Evolutionary conservation across 1,139 yeast genomes (phyloP).

Genomic region (Taiozyma sp.): DNA sequence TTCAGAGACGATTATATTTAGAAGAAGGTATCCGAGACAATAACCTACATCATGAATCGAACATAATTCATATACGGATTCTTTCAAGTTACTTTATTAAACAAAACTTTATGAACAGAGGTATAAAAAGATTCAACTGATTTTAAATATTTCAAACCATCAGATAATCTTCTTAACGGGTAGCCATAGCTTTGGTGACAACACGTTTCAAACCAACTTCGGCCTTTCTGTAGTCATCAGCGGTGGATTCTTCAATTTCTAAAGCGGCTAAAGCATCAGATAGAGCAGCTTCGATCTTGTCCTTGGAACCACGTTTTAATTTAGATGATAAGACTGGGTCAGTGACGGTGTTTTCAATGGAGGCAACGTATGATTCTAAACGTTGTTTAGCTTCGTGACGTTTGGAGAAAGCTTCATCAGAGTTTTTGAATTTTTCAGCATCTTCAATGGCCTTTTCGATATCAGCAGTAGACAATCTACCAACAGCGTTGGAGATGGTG

Average conservation of each 20-base stretch:
- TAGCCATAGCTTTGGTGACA: slow-evolving; percentile 98
- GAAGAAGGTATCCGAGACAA: no score
- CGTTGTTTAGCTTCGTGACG: slow-evolving; percentile 99
- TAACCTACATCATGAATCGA: not conserved
- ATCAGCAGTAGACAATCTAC: slow-evolving; percentile 96
- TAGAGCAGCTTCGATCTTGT: slow-evolving; percentile 96
- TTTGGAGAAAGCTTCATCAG: slow-evolving; percentile 99
- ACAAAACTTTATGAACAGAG: slow-evolving; percentile 9
- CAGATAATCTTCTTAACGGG: slow-evolving; percentile 59
- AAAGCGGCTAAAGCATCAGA: slow-evolving; percentile 98
- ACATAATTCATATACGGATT: not conserved
- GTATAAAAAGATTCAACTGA: not conserved
- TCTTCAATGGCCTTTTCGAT: slow-evolving; percentile 98
- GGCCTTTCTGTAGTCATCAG: slow-evolving; percentile 99
- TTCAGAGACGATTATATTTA: no score
- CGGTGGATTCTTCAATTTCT: slow-evolving; percentile 92
- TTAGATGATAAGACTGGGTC: slow-evolving; percentile 98
- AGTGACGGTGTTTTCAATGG: slow-evolving; percentile 94
- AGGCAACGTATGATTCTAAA: slow-evolving; percentile 97
- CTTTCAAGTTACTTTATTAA: slow-evolving; percentile 4
- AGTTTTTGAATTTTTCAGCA: slow-evolving; percentile 98
- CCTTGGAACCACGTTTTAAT: slow-evolving; percentile 97
- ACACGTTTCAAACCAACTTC: slow-evolving; percentile 99
- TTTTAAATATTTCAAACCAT: not conserved
- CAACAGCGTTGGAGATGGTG: slow-evolving; percentile 99